Percentiles rank a stretch among this genome's conserved stretches.
These are phyloP conservation scores for Candida palmyrensis DNA, from an alignment of 805 yeast species.

Conservation along the genomic window DNA sequence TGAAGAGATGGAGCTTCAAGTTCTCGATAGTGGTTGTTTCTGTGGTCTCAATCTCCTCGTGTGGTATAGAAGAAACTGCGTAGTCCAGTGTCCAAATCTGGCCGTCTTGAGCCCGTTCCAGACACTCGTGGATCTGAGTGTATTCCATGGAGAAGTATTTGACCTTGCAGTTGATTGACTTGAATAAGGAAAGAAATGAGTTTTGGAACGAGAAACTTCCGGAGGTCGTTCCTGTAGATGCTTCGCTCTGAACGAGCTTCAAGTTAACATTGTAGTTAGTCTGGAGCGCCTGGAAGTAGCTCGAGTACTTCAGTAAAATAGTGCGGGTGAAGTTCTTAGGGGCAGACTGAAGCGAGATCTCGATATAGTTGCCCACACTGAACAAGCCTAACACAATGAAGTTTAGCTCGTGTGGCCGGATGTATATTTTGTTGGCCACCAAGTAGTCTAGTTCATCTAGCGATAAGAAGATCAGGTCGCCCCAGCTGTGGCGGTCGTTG, in stretches of 20 bases:
- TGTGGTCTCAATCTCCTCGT: background rate
- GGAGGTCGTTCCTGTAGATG: no score
- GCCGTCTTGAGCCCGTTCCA: no score
- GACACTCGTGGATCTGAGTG: no score
- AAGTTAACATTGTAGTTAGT: conserved; percentile 12
- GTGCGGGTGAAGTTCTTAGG: background rate
- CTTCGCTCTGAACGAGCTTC: no score
- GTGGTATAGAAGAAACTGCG: background rate
- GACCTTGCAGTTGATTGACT: conserved; percentile 6
- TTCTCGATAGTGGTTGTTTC: background rate
- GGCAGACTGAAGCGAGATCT: background rate
- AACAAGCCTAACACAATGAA: background rate
- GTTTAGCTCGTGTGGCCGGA: conserved; percentile 15
- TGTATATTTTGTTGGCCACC: conserved; percentile 11
- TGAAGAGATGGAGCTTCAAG: background rate
- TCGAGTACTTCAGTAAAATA: conserved; percentile 2
- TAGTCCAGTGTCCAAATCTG: no score
- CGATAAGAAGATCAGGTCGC: conserved; percentile 2
- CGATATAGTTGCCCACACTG: background rate
- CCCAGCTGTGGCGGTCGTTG: background rate
- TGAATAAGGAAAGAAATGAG: conserved; percentile 3
- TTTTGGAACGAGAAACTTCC: conserved; percentile 9
- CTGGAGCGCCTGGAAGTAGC: conserved; percentile 11
- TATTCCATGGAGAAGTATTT: conserved; percentile 11
- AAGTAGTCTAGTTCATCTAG: conserved; percentile 14